Percentiles rank a stretch among this genome's conserved stretches.
Conservation (phyloP, 2,329 filamentous ascomycete genomes). For the Gaeumannomyces tritici region DNA sequence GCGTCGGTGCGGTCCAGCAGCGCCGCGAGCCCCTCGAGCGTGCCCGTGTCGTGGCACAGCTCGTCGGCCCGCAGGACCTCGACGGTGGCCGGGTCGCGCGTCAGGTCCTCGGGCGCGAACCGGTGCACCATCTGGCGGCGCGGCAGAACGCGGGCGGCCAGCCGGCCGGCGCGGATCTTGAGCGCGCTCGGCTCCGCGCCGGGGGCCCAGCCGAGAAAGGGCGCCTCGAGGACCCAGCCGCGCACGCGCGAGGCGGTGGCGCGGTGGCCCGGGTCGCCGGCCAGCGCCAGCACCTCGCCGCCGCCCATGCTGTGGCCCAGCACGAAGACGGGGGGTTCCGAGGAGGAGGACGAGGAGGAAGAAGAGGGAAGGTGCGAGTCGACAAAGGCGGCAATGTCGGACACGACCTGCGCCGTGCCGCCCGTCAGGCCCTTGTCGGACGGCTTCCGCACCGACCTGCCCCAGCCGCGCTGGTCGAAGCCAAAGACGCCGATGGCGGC, state of each 20-base stretch:
- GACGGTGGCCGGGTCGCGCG: constrained; percentile 55
- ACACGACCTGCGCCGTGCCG: constrained; percentile 60
- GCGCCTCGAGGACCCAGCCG: constrained; percentile 69
- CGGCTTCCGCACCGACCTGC: constrained; percentile 54
- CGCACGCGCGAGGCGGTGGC: constrained; percentile 51
- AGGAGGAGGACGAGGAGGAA: too few relatives aligned
- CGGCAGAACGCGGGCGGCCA: constrained; percentile 61
- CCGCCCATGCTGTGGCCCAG: constrained; percentile 92
- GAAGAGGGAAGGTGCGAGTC: constrained; percentile 37
- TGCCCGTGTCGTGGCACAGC: constrained; percentile 75
- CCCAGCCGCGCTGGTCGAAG: constrained; percentile 88
- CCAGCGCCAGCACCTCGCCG: constrained; percentile 59
- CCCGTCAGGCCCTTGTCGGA: constrained; percentile 64
- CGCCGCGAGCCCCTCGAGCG: constrained; percentile 64
- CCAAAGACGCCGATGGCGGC: constrained; percentile 66
- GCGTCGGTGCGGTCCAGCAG: constrained; percentile 65
- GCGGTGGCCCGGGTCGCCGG: constrained; percentile 31
- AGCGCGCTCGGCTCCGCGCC: constrained; percentile 52
- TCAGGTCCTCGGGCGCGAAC: constrained; percentile 55
- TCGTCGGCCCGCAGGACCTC: constrained; percentile 53
- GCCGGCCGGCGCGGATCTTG: constrained; percentile 54
- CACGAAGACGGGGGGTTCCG: constrained; percentile 64
- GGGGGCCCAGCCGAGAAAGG: constrained; percentile 66
- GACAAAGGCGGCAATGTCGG: constrained; percentile 72
- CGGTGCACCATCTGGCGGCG: constrained; percentile 55